These are phyloP conservation scores for Bacterosira constricta DNA, from an alignment of 108 stramenopile genomes.

Conservation along the genomic window DNA sequence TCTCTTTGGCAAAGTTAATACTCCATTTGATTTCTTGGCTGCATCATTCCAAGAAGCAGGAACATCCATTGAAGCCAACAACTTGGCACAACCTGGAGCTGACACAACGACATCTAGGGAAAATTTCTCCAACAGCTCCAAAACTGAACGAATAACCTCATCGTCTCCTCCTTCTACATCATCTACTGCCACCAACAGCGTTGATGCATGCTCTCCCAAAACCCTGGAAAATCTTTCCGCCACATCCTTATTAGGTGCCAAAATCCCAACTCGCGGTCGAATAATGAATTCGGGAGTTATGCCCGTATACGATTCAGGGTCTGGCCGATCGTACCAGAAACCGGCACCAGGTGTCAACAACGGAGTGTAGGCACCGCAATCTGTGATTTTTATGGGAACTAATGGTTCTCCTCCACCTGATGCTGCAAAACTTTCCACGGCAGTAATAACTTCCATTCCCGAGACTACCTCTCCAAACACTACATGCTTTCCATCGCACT, in stretches of 20 bases:
- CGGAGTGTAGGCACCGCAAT: constrained; percentile 75
- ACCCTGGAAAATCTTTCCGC: constrained; percentile 56
- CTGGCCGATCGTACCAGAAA: constrained; percentile 84
- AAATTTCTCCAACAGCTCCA: constrained; percentile 51
- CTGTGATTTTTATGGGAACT: constrained; percentile 64
- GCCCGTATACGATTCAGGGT: constrained; percentile 70
- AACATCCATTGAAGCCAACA: constrained; percentile 31
- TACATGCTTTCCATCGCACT: constrained; percentile 95
- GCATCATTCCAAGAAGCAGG: constrained; percentile 55
- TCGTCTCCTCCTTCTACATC: constrained; percentile 26
- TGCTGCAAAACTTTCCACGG: constrained; percentile 57
- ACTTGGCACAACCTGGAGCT: constrained; percentile 66
- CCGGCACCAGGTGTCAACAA: constrained; percentile 64
- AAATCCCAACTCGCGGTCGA: constrained; percentile 68
- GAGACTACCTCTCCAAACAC: constrained; percentile 90
- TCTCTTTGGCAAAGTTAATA: constrained; percentile 1
- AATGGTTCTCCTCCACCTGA: constrained; percentile 52
- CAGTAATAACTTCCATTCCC: constrained; percentile 78
- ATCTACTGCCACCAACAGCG: constrained; percentile 25
- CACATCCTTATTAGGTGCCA: constrained; percentile 59
- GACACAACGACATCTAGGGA: constrained; percentile 70
- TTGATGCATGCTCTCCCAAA: constrained; percentile 44
- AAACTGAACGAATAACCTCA: constrained; percentile 11
- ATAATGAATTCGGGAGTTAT: constrained; percentile 73
- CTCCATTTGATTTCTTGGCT: not conserved